These are phyloP conservation scores for Neonectria hederae DNA, from an alignment of 2,329 filamentous ascomycete species.

Conservation along the genomic window DNA sequence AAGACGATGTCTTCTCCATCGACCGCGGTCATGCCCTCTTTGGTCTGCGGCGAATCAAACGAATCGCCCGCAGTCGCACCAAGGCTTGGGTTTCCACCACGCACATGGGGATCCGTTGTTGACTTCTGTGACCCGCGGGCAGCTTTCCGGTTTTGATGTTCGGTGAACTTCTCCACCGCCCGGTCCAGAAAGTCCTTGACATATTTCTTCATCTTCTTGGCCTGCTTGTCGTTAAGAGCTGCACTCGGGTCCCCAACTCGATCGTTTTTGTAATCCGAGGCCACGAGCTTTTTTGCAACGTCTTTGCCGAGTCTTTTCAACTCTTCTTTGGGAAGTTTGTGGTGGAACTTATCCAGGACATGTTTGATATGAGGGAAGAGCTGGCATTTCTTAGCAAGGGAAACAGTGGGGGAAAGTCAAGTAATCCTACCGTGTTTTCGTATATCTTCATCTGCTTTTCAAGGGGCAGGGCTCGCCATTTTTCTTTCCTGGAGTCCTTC, in stretches of 20 bases:
- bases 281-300: conserved; percentile 87
- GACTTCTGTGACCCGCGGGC: conserved; percentile 48
- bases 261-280: conserved; percentile 89
- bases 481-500: conserved; percentile 71
- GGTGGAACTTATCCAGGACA: conserved; percentile 85
- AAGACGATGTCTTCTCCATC: conserved; percentile 50
- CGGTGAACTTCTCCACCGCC: conserved; percentile 78
- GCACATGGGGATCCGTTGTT: conserved; percentile 26
- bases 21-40: conserved; percentile 28
- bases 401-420: background rate
- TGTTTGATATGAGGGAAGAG: conserved; percentile 86
- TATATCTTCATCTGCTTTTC: conserved; percentile 97
- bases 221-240: conserved; percentile 77
- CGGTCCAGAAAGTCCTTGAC: conserved; percentile 89
- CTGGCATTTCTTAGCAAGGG: conserved; percentile 55
- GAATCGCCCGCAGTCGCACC: conserved; percentile 25
- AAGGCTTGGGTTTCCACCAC: conserved; percentile 15
- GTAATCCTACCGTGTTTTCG: conserved; percentile 81
- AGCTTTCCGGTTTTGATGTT: conserved; percentile 72
- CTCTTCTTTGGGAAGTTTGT: conserved; percentile 85
- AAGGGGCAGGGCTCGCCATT: conserved; percentile 73
- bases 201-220: conserved; percentile 83
- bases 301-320: conserved; percentile 71
- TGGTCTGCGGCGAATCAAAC: conserved; percentile 34
- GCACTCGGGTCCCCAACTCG: conserved; percentile 82